Evolutionary conservation across 441 rosid species (phyloP), one percentile per base, ranked within the genome.

Genomic region (Erodium trifolium): DNA sequence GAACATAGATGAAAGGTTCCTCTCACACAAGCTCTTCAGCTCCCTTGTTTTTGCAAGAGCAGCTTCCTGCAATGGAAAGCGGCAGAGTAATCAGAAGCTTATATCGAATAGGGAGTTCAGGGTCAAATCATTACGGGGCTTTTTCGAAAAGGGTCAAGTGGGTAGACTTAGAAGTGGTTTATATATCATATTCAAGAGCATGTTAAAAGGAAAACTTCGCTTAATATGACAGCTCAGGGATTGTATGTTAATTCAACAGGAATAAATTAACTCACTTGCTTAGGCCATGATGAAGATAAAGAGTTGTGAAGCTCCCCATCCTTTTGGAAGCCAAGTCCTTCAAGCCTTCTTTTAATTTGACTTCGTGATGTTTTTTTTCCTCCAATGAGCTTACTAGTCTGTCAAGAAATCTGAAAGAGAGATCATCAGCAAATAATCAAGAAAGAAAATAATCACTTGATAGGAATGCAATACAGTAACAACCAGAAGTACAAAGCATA

Each of bases 251-350:
- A 11, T 39, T 23, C 55, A 75, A 72, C 35, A 67, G 19, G 43
- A 63, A 65, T 34, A 17, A 60, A 41, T 27, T 5, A 7, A 77
- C 73, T 68, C 45, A 86, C 99, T 83, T 87, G 97, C 84, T 92
- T 91, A 45, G 99, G 99, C 99, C 99, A 91, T 66, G 80, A 88
- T 16, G 99, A 91, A 72, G 87, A 86, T 60, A 90, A 73, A 51
- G 97, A 88, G 80, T 94, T 94, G 70, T 88, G 96, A 70, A 94
- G 96, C 80, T 94, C 96, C 97, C 87, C n/a, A n/a, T 84, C 66
- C 89, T 91, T 81, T 79, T 90, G 69, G 84, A 74, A 75, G 85
- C 87, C 70, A 92, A 73, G 67, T 88, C 94, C 82, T 88, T 92
- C 82, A 92, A 80, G 34, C 97, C 90, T 55, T 88, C 98, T 74